Conservation (phyloP, 1,284 basidiomycete species). For the Coriolopsis trogii region DNA sequence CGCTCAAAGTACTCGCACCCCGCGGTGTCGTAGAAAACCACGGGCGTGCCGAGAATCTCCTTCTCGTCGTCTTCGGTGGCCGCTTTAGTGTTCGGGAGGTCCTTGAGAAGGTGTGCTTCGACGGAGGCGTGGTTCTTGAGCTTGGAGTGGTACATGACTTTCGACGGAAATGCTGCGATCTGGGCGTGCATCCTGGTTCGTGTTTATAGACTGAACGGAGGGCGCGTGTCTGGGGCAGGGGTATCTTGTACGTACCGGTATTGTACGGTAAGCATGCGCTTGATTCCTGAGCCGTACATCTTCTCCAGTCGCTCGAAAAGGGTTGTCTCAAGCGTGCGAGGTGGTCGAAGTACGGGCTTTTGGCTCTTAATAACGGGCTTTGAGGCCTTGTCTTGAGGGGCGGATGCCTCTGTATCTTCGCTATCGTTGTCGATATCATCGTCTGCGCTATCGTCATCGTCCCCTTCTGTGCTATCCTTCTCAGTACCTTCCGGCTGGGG, state of each 20-base stretch:
- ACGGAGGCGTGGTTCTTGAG: conserved; percentile 78
- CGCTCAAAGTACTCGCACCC: conserved; percentile 92
- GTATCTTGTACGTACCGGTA: conserved; percentile 75
- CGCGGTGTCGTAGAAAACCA: conserved; percentile 94
- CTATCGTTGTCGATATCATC: no score
- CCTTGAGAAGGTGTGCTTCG: conserved; percentile 68
- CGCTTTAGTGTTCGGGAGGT: conserved; percentile 60
- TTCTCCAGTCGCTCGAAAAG: conserved; percentile 90
- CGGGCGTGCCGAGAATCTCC: conserved; percentile 74
- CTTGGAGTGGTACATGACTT: conserved; percentile 76
- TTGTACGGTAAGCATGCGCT: conserved; percentile 85
- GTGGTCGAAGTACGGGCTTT: conserved; percentile 53
- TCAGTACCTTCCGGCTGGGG: no score
- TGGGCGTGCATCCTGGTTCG: conserved; percentile 79
- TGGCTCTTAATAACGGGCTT: conserved; percentile 24
- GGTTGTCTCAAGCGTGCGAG: conserved; percentile 83
- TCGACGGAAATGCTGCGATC: conserved; percentile 89
- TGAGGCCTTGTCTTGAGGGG: conserved; percentile 8
- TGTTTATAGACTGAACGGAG: neutral
- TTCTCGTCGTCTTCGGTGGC: conserved; percentile 62
- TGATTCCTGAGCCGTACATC: conserved; percentile 84
- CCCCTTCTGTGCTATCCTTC: no score
- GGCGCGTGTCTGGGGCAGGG: neutral
- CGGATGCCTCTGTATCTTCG: no score
- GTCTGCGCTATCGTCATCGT: no score